These are phyloP conservation scores for Aspergillus fischeri DNA, from an alignment of 2,329 filamentous ascomycete species.

Conservation along the genomic window DNA sequence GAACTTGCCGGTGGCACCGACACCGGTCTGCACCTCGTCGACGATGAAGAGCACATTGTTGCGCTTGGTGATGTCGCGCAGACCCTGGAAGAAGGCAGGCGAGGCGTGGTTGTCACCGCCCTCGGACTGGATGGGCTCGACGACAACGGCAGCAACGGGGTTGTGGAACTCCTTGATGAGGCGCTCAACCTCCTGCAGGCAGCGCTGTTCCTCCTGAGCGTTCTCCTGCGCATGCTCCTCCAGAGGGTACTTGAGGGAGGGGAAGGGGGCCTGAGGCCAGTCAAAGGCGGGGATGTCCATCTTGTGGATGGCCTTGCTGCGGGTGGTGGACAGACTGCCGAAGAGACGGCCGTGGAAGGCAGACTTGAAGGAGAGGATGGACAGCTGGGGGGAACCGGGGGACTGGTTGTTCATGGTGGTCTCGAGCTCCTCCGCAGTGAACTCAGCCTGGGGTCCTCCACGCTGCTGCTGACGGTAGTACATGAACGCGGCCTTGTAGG, in stretches of 20 bases:
- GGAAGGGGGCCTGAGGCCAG: slow-evolving; percentile 90
- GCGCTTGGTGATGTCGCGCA: slow-evolving; percentile 69
- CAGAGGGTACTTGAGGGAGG: slow-evolving; percentile 78
- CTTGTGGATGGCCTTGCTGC: slow-evolving; percentile 92
- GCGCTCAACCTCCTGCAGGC: slow-evolving; percentile 77
- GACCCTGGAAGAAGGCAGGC: slow-evolving; percentile 77
- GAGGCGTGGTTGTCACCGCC: slow-evolving; percentile 93
- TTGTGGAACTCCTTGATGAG: slow-evolving; percentile 74
- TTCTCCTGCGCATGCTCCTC: slow-evolving; percentile 77
- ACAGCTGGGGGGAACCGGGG: slow-evolving; percentile 73
- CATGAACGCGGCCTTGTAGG: slow-evolving; percentile 96
- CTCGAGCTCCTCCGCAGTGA: slow-evolving; percentile 70
- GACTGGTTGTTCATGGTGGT: slow-evolving; percentile 76
- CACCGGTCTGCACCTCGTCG: slow-evolving; percentile 90
- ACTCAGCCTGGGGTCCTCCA: slow-evolving; percentile 71
- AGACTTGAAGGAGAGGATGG: slow-evolving; percentile 83
- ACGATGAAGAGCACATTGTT: slow-evolving; percentile 76
- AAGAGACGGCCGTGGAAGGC: slow-evolving; percentile 90
- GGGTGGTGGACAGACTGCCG: slow-evolving; percentile 79
- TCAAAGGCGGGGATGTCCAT: slow-evolving; percentile 91
- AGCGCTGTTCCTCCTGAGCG: slow-evolving; percentile 72
- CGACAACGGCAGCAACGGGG: slow-evolving; percentile 74
- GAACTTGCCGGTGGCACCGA: slow-evolving; percentile 89
- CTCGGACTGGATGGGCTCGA: slow-evolving; percentile 91
- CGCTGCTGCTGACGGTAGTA: slow-evolving; percentile 78